phyloP scores from a whole-genome alignment of 768 basidiomycete species.

The Rhodotorula paludigena region DNA sequence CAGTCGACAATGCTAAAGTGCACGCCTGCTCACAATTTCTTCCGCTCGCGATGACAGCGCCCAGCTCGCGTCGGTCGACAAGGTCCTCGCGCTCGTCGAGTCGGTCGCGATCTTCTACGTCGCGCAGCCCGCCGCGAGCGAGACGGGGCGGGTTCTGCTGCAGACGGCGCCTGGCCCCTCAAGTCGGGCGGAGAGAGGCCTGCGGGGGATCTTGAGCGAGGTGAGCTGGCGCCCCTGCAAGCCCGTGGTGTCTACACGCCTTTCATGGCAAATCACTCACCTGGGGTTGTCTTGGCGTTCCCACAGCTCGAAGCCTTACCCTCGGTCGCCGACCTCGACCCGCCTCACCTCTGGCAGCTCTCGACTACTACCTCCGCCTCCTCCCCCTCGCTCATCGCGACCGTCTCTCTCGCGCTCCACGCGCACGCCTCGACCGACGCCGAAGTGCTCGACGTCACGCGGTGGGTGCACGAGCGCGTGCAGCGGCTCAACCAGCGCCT shows the following conservation, averaged over 20 bases:
- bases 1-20: slow-evolving; percentile 6
- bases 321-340: slow-evolving; percentile 71
- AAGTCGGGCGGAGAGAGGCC: no score
- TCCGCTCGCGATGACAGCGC: slow-evolving; percentile 49
- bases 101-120: slow-evolving; percentile 73
- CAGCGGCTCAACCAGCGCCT: background rate
- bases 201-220: no score
- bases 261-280: no score
- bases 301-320: slow-evolving; percentile 74
- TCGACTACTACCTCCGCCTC: slow-evolving; percentile 41
- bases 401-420: background rate
- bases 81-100: slow-evolving; percentile 72
- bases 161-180: slow-evolving; percentile 57
- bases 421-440: background rate
- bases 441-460: background rate
- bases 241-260: no score
- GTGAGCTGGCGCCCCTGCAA: no score
- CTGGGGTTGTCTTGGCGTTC: background rate
- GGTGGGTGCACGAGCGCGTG: background rate
- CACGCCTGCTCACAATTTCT: background rate
- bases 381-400: background rate
- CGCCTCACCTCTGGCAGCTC: slow-evolving; percentile 86
- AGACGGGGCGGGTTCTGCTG: slow-evolving; percentile 76
- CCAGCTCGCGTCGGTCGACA: slow-evolving; percentile 58
- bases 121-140: slow-evolving; percentile 75